Base-by-base conservation (phyloP, 371 early-diverging fungal genomes). In the Cokeromyces recurvatus region DNA sequence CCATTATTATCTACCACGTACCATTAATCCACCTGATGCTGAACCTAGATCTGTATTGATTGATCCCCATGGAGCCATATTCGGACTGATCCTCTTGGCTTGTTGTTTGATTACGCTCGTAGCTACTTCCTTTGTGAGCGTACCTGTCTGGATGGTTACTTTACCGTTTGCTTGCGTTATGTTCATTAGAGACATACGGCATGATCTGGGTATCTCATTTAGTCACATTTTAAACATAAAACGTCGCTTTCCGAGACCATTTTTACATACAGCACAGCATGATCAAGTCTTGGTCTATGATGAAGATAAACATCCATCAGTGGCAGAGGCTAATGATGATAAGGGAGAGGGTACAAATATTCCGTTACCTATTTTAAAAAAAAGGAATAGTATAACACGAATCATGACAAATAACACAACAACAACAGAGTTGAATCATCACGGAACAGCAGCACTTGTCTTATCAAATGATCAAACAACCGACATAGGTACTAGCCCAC, bases 81-180 rank as follows among this genome's bases (percentile, higher is more conserved):
- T 87, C 56, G 84, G 87, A 4, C 16, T 77, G 4, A 41, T 61
- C 0, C 34, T 84, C 5, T 53, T 87, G 3, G 73, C 55, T 0
- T 53, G 53, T 8, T 84, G 83, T 32, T 52, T 87, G 11, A 53
- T 55, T 2, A 77, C 82, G 6, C 50, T 87, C 36, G 72, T 84
- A 32, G 84, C 77, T 0, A 82, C 84, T 0, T 83, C 83, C 3
- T 81, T 87, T 60, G 76, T 70, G 0, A 71, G 71, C 35, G 74
- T 84, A 12, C 75, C 82, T 1, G 85, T 84, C 2, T 85, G 86
- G 88, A 73, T 75, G 51, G 79, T 83, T 20, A 85, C 86, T 2
- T 60, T 85, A 22, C 86, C 85, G 1, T 87, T 80, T 66, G 84
- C 84, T 0, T 38, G 68, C 11, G 38, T 76, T 0, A 71, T 77